Evolutionary conservation across 2,329 filamentous ascomycete genomes (phyloP), one percentile per base, ranked within the genome.

Genomic region (Phoma sp.): DNA sequence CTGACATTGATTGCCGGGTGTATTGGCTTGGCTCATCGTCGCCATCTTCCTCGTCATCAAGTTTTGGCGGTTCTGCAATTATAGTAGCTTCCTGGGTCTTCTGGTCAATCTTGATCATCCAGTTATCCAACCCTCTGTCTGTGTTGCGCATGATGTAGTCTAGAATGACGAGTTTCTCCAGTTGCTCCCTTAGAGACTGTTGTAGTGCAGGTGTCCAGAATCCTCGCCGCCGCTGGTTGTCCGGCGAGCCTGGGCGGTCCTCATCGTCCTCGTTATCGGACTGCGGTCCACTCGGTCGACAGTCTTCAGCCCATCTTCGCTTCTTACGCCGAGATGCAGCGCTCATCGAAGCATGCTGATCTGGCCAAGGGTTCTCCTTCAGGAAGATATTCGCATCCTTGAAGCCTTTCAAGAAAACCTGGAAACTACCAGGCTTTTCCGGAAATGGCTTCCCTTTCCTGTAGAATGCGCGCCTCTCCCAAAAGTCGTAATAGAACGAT

Each of bases 111-210:
- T 91, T 95, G 71, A 99, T 92, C 95, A 99, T 99, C 95, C 95
- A 99, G 67, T 99, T 99, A 73, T 99, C 95, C 52, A 97, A 80
- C 1, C 95, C 95, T 76, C 95, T 86, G 73, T 99, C 95, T 1
- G 95, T 99, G 71, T 99, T 99, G 53, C 95, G 86, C 95, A 99
- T 99, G 60, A 99, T 96, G 73, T 99, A 99, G 76, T 99, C 95
- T 61, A 99, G 77, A 67, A 99, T 96, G 22, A 99, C 96, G 7
- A 99, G 81, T 75, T 97, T 98, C 77, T 99, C 95, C 42, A 99
- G 82, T 77, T 98, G 90, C 74, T 99, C 95, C 33, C 95, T 83
- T 72, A 99, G 96, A 0, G 91, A 89, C 73, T 96, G 91, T 71
- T 98, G 96, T 40, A 99, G 76, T 5, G 82, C 78, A 46, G 96